Conservation (phyloP, 2,329 filamentous ascomycete species). For the Monosporascus cannonballus region DNA sequence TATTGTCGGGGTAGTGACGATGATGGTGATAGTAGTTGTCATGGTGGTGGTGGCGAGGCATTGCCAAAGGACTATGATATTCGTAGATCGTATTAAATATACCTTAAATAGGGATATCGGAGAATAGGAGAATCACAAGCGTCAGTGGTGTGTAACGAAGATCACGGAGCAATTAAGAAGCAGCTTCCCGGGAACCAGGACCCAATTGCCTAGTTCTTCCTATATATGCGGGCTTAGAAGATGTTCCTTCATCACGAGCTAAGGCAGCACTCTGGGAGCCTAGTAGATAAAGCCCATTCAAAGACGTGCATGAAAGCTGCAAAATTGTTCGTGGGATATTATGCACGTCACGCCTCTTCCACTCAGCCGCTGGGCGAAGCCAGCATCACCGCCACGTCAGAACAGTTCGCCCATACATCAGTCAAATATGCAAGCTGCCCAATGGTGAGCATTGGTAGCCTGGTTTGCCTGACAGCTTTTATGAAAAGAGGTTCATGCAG, state of each 20-base stretch:
- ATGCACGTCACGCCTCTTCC: neutral
- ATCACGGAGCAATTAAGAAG: neutral
- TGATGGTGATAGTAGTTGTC: constrained; percentile 5
- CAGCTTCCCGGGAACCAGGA: neutral
- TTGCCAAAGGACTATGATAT: neutral
- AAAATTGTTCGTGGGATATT: neutral
- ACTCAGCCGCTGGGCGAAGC: neutral
- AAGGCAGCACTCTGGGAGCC: too few species aligned
- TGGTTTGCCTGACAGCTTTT: neutral
- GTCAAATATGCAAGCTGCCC: neutral
- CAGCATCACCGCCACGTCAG: neutral
- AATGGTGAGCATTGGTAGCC: neutral
- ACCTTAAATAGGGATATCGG: too few species aligned
- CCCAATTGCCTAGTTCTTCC: neutral
- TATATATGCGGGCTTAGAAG: neutral
- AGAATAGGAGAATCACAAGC: too few species aligned
- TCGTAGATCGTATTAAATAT: neutral
- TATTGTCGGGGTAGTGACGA: constrained; percentile 4
- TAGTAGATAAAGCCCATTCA: too few species aligned
- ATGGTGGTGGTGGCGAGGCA: neutral
- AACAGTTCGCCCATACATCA: neutral
- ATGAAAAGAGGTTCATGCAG: neutral
- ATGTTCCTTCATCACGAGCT: neutral
- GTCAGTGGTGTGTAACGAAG: neutral
- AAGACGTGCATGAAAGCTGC: neutral